A percentile compares a stretch with the other conserved stretches of the same genome.
Evolutionary conservation across 306 rosid species (phyloP).

Genomic region (Clitoria ternatea): DNA sequence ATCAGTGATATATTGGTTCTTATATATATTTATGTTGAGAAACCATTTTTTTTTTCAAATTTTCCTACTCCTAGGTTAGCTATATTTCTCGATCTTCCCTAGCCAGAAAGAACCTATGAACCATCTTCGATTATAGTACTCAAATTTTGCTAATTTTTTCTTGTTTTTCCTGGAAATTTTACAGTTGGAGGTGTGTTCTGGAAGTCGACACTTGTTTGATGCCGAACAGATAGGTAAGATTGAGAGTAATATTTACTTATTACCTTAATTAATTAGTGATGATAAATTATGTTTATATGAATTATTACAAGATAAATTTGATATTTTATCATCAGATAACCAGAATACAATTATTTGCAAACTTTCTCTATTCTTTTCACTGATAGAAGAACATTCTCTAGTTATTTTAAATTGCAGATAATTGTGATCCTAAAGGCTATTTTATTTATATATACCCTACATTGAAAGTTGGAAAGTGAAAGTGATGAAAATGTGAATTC

Average conservation of each 20-base stretch:
- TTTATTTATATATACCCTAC: no score
- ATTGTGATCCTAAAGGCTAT: no score
- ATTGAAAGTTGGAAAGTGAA: no score
- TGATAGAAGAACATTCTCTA: no score
- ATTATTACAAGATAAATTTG: no score
- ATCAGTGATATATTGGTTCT: no score
- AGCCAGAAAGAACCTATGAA: background rate
- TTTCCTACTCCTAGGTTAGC: background rate
- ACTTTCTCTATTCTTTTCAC: no score
- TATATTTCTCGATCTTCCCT: background rate
- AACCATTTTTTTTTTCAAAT: background rate
- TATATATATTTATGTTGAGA: no score
- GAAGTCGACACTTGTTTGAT: slow-evolving; percentile 18
- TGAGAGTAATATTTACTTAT: background rate
- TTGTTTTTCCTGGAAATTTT: background rate
- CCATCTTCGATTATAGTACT: background rate
- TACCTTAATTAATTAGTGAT: background rate
- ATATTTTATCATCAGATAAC: no score
- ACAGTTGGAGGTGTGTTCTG: slow-evolving; percentile 30
- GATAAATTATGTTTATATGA: background rate
- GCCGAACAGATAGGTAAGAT: slow-evolving; percentile 29
- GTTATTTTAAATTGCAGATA: no score
- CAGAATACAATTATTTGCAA: no score
- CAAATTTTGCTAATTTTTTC: background rate
- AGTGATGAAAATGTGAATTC: no score